Evolutionary conservation across 768 basidiomycete genomes (phyloP).

Genomic region (Russula vinacea): DNA sequence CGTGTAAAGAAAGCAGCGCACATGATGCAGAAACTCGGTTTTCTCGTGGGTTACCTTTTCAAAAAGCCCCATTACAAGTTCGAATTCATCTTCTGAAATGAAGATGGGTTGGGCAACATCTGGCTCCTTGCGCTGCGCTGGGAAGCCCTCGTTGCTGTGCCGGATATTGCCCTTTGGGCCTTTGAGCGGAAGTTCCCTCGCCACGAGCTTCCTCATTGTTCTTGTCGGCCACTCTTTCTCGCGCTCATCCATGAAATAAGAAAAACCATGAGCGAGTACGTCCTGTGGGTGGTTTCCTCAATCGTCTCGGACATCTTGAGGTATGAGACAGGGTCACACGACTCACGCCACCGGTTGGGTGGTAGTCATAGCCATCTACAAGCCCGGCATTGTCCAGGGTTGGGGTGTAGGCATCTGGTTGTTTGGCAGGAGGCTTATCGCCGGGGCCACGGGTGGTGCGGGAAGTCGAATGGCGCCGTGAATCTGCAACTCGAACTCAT

Average conservation of each 20-base stretch:
- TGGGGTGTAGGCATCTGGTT: constrained; percentile 75
- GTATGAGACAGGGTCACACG: constrained; percentile 68
- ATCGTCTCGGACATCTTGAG: constrained; percentile 81
- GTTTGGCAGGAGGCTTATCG: constrained; percentile 39
- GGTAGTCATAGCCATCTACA: constrained; percentile 78
- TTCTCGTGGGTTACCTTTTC: constrained; percentile 90
- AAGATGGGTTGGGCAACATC: constrained; percentile 60
- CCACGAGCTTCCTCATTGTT: constrained; percentile 85
- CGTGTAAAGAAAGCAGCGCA: constrained; percentile 41
- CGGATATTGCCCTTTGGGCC: constrained; percentile 53
- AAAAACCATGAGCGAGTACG: constrained; percentile 69
- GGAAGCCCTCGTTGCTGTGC: constrained; percentile 53
- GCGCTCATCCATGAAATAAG: constrained; percentile 94
- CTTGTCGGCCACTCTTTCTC: constrained; percentile 90
- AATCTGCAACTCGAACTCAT: too few relatives aligned
- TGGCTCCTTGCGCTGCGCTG: constrained; percentile 72
- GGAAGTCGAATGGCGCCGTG: constrained; percentile 43
- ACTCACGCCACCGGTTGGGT: constrained; percentile 66
- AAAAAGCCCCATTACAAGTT: constrained; percentile 91
- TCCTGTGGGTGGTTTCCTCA: constrained; percentile 66
- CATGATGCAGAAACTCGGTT: constrained; percentile 86
- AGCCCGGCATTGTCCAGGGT: constrained; percentile 86
- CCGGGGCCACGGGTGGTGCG: constrained; percentile 40
- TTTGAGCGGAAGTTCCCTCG: constrained; percentile 78
- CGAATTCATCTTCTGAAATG: constrained; percentile 90